Evolutionary conservation across 2,329 filamentous ascomycete genomes (phyloP).

Genomic region (Pseudocercospora pini-densiflorae): DNA sequence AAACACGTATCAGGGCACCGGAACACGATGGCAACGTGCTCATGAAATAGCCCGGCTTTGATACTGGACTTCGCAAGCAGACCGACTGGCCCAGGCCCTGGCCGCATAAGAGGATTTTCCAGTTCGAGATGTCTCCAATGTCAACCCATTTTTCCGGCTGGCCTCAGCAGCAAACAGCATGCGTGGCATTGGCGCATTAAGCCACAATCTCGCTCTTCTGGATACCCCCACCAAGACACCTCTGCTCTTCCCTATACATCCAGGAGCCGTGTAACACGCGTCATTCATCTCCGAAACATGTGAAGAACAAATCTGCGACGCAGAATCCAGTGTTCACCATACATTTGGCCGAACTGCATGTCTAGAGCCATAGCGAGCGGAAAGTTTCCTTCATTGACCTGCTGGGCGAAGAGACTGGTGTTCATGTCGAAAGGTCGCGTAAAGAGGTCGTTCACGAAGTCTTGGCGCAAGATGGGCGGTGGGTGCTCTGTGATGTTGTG

Average conservation of each 20-base stretch:
- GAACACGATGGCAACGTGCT: not conserved
- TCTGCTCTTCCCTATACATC: not conserved
- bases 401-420: not conserved
- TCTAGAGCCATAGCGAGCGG: not conserved
- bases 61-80: not conserved
- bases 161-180: not conserved
- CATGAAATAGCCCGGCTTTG: no score
- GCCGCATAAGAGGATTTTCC: not conserved
- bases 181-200: not conserved
- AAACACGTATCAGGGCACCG: not conserved
- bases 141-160: not conserved
- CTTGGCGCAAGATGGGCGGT: not conserved
- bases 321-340: not conserved
- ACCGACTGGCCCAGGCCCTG: not conserved
- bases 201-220: not conserved
- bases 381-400: conserved; percentile 3
- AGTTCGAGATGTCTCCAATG: not conserved
- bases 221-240: not conserved
- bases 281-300: not conserved
- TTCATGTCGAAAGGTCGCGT: not conserved
- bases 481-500: not conserved
- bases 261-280: not conserved
- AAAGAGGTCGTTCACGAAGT: not conserved
- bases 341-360: not conserved
- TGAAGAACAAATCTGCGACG: not conserved